Conservation (phyloP, 1,139 yeast species). For the Pichia cactophila region DNA sequence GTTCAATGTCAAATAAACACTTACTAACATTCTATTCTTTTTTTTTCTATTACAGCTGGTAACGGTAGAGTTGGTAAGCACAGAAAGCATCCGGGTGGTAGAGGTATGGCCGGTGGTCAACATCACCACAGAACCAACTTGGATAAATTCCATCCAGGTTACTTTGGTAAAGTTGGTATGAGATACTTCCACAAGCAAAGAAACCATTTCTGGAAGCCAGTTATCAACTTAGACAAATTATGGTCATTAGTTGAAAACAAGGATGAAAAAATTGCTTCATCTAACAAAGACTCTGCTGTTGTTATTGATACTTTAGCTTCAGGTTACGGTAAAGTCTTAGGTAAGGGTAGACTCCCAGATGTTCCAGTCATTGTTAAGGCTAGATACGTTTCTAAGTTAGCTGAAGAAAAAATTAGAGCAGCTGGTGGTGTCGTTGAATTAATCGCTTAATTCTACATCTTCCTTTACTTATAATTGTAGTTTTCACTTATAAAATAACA, state of each 20-base stretch:
- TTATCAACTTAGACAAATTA: constrained; percentile 96
- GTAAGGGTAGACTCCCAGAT: constrained; percentile 97
- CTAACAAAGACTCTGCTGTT: constrained; percentile 91
- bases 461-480: background rate
- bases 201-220: constrained; percentile 97
- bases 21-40: constrained; percentile 12
- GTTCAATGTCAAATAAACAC: background rate
- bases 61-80: constrained; percentile 99
- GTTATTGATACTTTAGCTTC: constrained; percentile 98
- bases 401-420: constrained; percentile 99
- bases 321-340: constrained; percentile 99
- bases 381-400: constrained; percentile 97
- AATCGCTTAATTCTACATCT: constrained; percentile 61
- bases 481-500: constrained; percentile 1
- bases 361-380: constrained; percentile 99
- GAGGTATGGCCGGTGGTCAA: constrained; percentile 99
- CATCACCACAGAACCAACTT: constrained; percentile 99
- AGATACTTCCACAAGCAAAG: constrained; percentile 99
- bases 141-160: constrained; percentile 99
- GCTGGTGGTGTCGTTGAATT: constrained; percentile 99
- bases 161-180: constrained; percentile 99
- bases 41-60: constrained; percentile 59
- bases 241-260: constrained; percentile 97
- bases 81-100: constrained; percentile 99
- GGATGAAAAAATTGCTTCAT: constrained; percentile 84